Conservation (phyloP, 768 basidiomycete genomes). For the Mrakia frigida region DNA sequence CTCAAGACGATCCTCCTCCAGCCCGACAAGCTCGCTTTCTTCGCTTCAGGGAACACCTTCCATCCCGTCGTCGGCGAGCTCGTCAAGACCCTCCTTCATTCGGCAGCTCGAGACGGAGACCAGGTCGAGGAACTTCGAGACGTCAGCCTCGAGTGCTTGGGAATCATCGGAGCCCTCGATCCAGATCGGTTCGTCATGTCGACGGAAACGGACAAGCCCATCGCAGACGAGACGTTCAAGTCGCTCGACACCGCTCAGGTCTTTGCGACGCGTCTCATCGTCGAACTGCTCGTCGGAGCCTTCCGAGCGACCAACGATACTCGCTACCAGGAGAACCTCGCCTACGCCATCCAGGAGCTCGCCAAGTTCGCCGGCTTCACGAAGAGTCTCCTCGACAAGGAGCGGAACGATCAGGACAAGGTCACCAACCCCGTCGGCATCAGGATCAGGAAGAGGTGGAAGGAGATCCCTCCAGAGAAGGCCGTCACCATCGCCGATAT, state of each 20-base stretch:
- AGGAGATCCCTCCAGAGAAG: slow-evolving; percentile 62
- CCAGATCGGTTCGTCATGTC: slow-evolving; percentile 74
- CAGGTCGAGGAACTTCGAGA: slow-evolving; percentile 61
- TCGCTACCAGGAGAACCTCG: slow-evolving; percentile 79
- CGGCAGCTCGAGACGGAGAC: slow-evolving; percentile 68
- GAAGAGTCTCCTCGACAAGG: slow-evolving; percentile 59
- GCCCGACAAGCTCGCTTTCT: slow-evolving; percentile 37
- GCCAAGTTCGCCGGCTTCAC: slow-evolving; percentile 81
- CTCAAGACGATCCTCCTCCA: slow-evolving; percentile 59
- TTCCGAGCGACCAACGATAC: slow-evolving; percentile 93
- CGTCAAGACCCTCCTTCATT: slow-evolving; percentile 60
- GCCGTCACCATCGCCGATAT: slow-evolving; percentile 48
- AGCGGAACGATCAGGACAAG: slow-evolving; percentile 25
- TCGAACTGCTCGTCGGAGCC: slow-evolving; percentile 76
- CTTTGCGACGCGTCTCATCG: slow-evolving; percentile 82
- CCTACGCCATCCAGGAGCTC: slow-evolving; percentile 87
- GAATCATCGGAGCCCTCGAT: slow-evolving; percentile 86
- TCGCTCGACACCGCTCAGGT: slow-evolving; percentile 54
- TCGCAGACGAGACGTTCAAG: slow-evolving; percentile 70
- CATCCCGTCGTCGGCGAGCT: slow-evolving; percentile 67
- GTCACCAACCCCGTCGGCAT: slow-evolving; percentile 50
- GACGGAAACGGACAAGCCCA: slow-evolving; percentile 33
- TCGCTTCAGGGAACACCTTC: slow-evolving; percentile 81
- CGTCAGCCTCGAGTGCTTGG: slow-evolving; percentile 82
- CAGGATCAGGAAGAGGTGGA: slow-evolving; percentile 73